Evolutionary conservation across 2,329 filamentous ascomycete genomes (phyloP).

Genomic region (Nemania sp.): DNA sequence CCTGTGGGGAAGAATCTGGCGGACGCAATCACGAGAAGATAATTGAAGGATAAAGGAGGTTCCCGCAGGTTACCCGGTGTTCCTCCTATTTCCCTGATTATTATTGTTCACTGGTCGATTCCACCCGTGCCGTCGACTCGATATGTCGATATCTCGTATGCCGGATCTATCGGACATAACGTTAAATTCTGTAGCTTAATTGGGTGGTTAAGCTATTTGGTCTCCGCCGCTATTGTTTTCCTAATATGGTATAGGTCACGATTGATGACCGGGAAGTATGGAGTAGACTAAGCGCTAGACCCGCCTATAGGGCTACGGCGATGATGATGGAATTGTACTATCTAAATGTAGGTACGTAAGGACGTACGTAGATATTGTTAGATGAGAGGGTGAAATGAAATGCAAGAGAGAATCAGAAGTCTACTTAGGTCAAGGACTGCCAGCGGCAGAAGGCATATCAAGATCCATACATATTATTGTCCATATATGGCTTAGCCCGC

Average conservation of each 20-base stretch:
- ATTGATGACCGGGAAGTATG: background rate
- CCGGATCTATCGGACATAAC: constrained; percentile 7
- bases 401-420: too few species aligned
- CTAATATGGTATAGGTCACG: background rate
- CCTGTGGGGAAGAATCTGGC: constrained; percentile 1
- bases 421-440: too few species aligned
- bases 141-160: background rate
- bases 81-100: background rate
- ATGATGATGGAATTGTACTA: too few species aligned
- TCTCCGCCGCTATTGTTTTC: constrained; percentile 7
- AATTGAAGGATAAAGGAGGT: too few species aligned
- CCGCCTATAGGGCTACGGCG: too few species aligned
- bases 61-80: too few species aligned
- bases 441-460: background rate
- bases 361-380: background rate
- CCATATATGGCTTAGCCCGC: constrained; percentile 1
- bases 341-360: too few species aligned
- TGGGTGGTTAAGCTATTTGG: background rate
- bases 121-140: background rate
- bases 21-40: too few species aligned
- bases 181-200: background rate
- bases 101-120: background rate
- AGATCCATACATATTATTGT: constrained; percentile 6
- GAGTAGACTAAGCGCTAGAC: too few species aligned
- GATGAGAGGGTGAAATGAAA: too few species aligned